Base-by-base conservation (phyloP, 176 grass and related monocot genomes). In the Oryza nivara region DNA sequence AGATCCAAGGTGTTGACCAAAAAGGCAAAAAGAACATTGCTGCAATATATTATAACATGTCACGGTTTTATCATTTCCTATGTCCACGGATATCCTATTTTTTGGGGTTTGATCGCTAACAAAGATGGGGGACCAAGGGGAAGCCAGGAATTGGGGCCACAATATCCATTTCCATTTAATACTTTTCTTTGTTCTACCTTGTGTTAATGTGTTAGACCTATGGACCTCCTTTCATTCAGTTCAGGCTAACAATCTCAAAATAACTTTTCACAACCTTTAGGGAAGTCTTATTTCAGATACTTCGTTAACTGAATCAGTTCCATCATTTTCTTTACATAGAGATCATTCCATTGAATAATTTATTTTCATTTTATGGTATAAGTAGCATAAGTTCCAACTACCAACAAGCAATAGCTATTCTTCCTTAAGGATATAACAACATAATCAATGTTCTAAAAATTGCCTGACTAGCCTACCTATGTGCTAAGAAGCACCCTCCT, bases 321-420 rank as follows among this genome's bases (percentile, higher is more conserved):
- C 35, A 26, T 36, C 35, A 3, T 36, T 36, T 36, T 36, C 35
- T 36, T 36, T 36, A 36, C 35, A 36, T 67, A 80, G 14, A 70
- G 34, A 70, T 20, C 5, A 43, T 74, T 54, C 12, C 32, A 54
- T n/a, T 5, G 68, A 60, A 73, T 16, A 30, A 23, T 19, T 22
- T 68, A 56, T 7, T 80, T 61, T 13, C 20, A 74, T 80, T 6
- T 80, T 10, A 85, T 76, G 71, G 52, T 64, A 9, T 63, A 63
- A n/a, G 9, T 23, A 63, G n/a, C 20, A 40, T 43, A 75, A 74
- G 40, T 73, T 74, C 11, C 23, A 72, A 32, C 5, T 77, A 41
- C 25, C 19, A 20, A 9, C 56, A 26, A 56, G 6, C 16, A 38
- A 23, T 7, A 23, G 13, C 2, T 32, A 7, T 58, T 79, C 47